Conservation (phyloP, 495 filamentous ascomycete species). For the Beverwykella pulmonaria region DNA sequence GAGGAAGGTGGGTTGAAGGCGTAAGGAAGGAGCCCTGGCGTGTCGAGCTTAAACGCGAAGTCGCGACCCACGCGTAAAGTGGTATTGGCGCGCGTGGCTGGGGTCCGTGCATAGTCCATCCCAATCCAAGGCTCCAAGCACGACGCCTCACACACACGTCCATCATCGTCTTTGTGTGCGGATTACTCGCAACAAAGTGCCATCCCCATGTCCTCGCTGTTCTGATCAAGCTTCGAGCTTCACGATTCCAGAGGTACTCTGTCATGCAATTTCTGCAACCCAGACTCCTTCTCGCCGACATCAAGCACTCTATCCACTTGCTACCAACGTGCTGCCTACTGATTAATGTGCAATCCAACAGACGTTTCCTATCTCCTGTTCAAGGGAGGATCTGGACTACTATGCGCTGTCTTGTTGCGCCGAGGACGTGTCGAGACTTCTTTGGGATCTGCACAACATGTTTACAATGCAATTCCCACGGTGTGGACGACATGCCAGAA, state of each 20-base stretch:
- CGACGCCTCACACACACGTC: too few species aligned
- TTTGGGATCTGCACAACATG: not conserved
- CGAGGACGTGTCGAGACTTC: not conserved
- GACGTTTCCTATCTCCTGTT: not conserved
- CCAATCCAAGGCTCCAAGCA: too few species aligned
- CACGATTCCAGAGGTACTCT: too few species aligned
- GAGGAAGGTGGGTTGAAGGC: slow-evolving; percentile 25
- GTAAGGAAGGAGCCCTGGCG: slow-evolving; percentile 12
- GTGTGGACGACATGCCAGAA: not conserved
- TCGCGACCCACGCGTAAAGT: slow-evolving; percentile 32
- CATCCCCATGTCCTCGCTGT: too few species aligned
- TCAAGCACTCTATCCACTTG: too few species aligned
- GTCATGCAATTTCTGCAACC: too few species aligned
- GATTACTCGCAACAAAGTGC: too few species aligned
- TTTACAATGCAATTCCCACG: not conserved
- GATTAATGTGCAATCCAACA: too few species aligned
- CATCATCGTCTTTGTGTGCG: too few species aligned
- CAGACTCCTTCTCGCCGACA: too few species aligned
- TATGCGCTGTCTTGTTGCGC: not conserved
- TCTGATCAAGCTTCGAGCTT: too few species aligned
- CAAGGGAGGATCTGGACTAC: not conserved
- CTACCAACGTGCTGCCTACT: too few species aligned
- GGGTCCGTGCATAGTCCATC: not conserved
- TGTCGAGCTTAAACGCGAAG: slow-evolving; percentile 10
- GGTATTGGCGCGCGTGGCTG: not conserved